Base-by-base conservation (phyloP, 192 early-diverging fungal species). In the Umbelopsis sp. region DNA sequence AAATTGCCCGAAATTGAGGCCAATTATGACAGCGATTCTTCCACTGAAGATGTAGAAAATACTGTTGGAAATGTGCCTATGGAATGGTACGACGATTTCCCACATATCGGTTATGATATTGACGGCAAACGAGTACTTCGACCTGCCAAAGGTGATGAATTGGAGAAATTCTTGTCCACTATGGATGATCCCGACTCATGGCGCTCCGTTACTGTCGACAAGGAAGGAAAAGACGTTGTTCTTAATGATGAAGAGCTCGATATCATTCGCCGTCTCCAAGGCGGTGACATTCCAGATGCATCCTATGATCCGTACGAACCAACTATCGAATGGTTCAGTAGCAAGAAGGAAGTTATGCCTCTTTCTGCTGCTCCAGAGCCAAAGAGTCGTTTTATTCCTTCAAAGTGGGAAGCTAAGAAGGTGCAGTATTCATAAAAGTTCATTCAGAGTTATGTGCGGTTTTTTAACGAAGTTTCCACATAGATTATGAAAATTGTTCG, bases 1-100 rank as follows among this genome's bases (percentile, higher is more conserved):
- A 49, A 80, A 37, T 85, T 89, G 49, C 93, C 95, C 7, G 93
- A 95, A 73, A 99, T 99, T 75, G 92, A 95, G 30, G 84, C 96
- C n/a, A 86, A 86, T 16, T 98, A 98, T 77, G 95, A 94, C 66
- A 92, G 90, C 75, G 97, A 99, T 73, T 89, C 91, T 4, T 96
- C 96, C 1, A 92, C 90, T 3, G 96, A 97, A 75, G 95, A 98
- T 71, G 92, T 90, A 79, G 76, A 78, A 18, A 99, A 99, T 78
- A 97, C 95, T 0, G 90, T 98, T 64, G 98, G 98, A 64, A 95
- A 97, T 68, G 87, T 99, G 41, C 96, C 98, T 9, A 89, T 97
- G 78, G 92, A 97, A 80, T 98, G 97, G 97, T 99, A 99, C 75
- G 91, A 93, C 45, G 98, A 99, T 50, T 92, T 92, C 49, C 92